These are phyloP conservation scores for Zygoascus biomembranicola DNA, from an alignment of 805 yeast species.

Conservation along the genomic window DNA sequence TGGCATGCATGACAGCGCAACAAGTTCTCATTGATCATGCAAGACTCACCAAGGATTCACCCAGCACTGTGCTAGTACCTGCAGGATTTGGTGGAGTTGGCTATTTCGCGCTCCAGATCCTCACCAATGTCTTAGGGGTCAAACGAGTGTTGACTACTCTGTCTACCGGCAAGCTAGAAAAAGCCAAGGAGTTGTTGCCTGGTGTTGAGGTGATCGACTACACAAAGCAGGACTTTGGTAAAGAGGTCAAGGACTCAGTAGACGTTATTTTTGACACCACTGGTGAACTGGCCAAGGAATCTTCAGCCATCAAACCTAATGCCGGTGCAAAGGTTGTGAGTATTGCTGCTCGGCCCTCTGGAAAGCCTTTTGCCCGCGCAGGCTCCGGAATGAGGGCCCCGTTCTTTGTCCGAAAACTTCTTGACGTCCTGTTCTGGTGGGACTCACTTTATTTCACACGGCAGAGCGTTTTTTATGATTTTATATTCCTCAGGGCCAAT, in stretches of 20 bases:
- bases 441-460: slow-evolving; percentile 1
- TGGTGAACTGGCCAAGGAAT: slow-evolving; percentile 9
- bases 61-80: slow-evolving; percentile 14
- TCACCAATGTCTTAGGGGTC: slow-evolving; percentile 17
- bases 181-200: slow-evolving; percentile 13
- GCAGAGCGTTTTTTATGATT: slow-evolving; percentile 6
- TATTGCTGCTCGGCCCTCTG: slow-evolving; percentile 9
- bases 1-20: neutral
- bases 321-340: slow-evolving; percentile 12
- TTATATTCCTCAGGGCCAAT: slow-evolving; percentile 4
- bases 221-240: slow-evolving; percentile 12
- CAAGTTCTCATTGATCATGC: neutral
- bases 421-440: slow-evolving; percentile 2
- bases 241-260: slow-evolving; percentile 9
- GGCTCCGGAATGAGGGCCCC: neutral
- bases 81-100: slow-evolving; percentile 16
- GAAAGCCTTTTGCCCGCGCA: neutral
- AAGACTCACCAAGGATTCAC: neutral
- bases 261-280: slow-evolving; percentile 17
- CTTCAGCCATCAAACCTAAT: slow-evolving; percentile 8
- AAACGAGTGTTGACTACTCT: slow-evolving; percentile 15
- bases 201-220: slow-evolving; percentile 18
- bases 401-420: neutral
- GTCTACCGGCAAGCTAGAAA: slow-evolving; percentile 16
- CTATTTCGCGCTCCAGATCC: slow-evolving; percentile 15